Base-by-base conservation (phyloP, 352 stramenopile genomes). In the Phytophthora boehmeriae region DNA sequence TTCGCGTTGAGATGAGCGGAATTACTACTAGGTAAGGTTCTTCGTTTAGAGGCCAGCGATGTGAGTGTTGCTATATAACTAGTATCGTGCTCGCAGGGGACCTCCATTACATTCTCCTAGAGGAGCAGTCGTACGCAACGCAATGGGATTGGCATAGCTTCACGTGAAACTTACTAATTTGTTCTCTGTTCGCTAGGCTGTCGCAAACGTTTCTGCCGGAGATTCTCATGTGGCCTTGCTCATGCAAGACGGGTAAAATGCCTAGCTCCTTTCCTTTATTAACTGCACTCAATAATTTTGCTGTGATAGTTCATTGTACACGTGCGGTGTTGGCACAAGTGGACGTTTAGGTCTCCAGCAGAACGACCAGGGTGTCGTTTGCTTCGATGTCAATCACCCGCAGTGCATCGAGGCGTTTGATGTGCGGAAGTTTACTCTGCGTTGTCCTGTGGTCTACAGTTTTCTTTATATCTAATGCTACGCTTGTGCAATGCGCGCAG, bases 291-390 rank as follows among this genome's bases (percentile, higher is more conserved):
- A 36, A 19, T 23, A 23, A 52, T 54, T 39, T 34, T 55, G 8
- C 6, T 9, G 2, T 16, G 46, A 19, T 38, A 90, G 80, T 8
- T 78, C 78, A 27, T 49, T 98, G n/a, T 98, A 97, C 66, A 97
- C 89, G 14, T 98, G 90, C 82, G 93, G 93, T 14, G 77, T 95
- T 17, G 89, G 91, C 19, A 61, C 76, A 6, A 89, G 73, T 34
- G 95, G 93, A 5, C 78, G 93, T 17, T 74, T 98, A 0, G 95
- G 92, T 4, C 78, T 90, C 4, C 71, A 78, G 1, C 71, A 78
- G 19, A 85, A 81, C 16, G 55, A 89, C 8, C 47, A 57, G 41
- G 75, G 76, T 23, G 70, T 78, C n/a, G 56, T 77, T 11, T 90
- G 84, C 42, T 84, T 76, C 34, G 89, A 97, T 53, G 60, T 63